Conservation (phyloP, 306 rosid genomes). For the Castanea mollissima region DNA sequence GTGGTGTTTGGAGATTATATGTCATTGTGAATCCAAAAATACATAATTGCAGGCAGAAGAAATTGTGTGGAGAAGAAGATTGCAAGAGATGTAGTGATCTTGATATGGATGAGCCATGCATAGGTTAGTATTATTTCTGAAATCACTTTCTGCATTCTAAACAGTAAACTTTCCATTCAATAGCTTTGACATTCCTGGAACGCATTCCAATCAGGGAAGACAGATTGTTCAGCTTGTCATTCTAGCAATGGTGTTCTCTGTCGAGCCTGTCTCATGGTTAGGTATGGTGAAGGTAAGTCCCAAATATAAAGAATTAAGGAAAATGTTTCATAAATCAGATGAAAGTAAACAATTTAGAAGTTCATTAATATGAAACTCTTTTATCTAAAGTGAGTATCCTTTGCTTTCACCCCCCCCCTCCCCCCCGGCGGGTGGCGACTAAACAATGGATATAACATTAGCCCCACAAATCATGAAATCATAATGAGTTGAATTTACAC, state of each 20-base stretch:
- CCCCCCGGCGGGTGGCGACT: too few species aligned
- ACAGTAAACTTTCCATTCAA: not conserved
- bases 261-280: slow-evolving; percentile 70
- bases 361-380: not conserved
- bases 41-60: slow-evolving; percentile 62
- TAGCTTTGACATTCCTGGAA: slow-evolving; percentile 10
- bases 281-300: slow-evolving; percentile 74
- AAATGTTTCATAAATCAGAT: not conserved
- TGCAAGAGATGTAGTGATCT: slow-evolving; percentile 66
- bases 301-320: not conserved
- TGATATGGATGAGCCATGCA: slow-evolving; percentile 61
- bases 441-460: too few species aligned
- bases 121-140: slow-evolving; percentile 39
- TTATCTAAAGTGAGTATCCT: too few species aligned
- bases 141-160: slow-evolving; percentile 1
- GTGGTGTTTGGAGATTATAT: too few species aligned
- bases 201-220: slow-evolving; percentile 51
- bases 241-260: slow-evolving; percentile 65
- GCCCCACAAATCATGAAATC: too few species aligned
- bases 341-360: not conserved
- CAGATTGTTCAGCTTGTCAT: slow-evolving; percentile 77
- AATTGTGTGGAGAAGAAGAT: slow-evolving; percentile 65
- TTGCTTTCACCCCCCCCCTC: too few species aligned
- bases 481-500: too few species aligned
- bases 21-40: not conserved